Conservation (phyloP, 2,329 filamentous ascomycete genomes). For the Trichoderma arundinaceum region DNA sequence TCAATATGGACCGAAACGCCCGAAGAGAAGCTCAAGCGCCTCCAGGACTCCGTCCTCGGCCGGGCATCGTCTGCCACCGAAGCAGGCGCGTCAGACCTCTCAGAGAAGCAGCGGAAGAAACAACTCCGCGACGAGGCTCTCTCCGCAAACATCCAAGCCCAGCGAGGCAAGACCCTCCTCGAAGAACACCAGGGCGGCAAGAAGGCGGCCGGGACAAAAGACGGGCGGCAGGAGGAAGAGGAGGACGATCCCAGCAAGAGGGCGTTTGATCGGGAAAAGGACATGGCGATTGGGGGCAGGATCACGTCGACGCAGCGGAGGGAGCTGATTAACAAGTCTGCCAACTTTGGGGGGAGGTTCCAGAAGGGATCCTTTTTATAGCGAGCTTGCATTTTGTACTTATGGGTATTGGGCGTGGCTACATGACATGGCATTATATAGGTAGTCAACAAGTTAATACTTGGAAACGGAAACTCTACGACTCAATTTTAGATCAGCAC, state of each 20-base stretch:
- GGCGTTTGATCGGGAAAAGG: conserved; percentile 90
- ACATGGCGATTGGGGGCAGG: conserved; percentile 78
- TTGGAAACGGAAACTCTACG: background rate
- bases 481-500: too few relatives aligned
- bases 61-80: conserved; percentile 53
- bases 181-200: conserved; percentile 56
- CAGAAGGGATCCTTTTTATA: conserved; percentile 72
- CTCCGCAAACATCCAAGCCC: conserved; percentile 57
- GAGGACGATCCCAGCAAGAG: conserved; percentile 91
- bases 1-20: conserved; percentile 91
- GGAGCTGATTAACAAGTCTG: conserved; percentile 79
- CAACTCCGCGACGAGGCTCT: conserved; percentile 59
- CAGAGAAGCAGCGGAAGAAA: conserved; percentile 59
- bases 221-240: conserved; percentile 53
- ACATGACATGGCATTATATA: too few relatives aligned
- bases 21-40: conserved; percentile 79
- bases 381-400: background rate
- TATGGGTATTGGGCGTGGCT: too few relatives aligned
- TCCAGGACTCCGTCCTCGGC: conserved; percentile 83
- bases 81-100: conserved; percentile 45
- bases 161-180: conserved; percentile 63
- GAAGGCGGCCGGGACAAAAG: conserved; percentile 57
- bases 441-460: background rate
- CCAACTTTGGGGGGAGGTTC: conserved; percentile 83
- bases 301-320: conserved; percentile 75